A percentile compares a stretch with the other conserved stretches of the same genome.
These are phyloP conservation scores for Starmerella geochares DNA, from an alignment of 805 yeast species.

Conservation along the genomic window DNA sequence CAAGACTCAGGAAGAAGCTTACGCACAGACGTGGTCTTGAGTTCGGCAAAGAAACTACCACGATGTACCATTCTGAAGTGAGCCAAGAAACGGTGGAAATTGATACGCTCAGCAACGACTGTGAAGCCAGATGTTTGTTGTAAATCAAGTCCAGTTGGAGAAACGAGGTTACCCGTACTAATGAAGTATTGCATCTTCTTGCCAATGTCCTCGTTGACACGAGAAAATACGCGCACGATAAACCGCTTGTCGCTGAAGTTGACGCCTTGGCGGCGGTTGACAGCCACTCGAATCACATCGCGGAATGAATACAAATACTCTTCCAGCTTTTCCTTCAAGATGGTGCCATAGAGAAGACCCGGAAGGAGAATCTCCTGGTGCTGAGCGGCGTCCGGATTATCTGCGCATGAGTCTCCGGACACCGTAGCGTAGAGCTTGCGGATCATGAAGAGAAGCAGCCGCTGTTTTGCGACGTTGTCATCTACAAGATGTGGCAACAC, in stretches of 20 bases:
- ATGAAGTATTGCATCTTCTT: conserved; percentile 86
- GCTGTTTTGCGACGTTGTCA: conserved; percentile 66
- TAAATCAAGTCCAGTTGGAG: conserved; percentile 93
- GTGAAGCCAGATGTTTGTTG: conserved; percentile 98
- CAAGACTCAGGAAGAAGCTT: conserved; percentile 94
- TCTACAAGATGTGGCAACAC: conserved; percentile 74
- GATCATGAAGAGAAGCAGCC: conserved; percentile 84
- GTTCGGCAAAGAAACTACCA: conserved; percentile 97
- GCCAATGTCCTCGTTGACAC: conserved; percentile 88
- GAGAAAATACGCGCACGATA: conserved; percentile 63
- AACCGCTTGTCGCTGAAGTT: conserved; percentile 78
- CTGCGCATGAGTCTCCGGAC: conserved; percentile 93
- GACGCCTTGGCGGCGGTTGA: conserved; percentile 65
- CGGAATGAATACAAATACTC: conserved; percentile 72
- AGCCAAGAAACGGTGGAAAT: conserved; percentile 92
- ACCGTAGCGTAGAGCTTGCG: conserved; percentile 89
- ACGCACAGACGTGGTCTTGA: conserved; percentile 94
- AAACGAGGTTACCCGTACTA: conserved; percentile 92
- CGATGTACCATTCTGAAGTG: conserved; percentile 99
- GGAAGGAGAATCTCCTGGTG: conserved; percentile 95
- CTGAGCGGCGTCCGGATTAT: conserved; percentile 98
- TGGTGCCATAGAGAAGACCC: conserved; percentile 94
- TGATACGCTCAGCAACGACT: conserved; percentile 96
- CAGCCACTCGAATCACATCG: conserved; percentile 66
- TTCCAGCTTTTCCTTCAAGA: conserved; percentile 89